These are phyloP conservation scores for Cryphonectria nitschkei DNA, from an alignment of 2,329 filamentous ascomycete genomes.

Conservation along the genomic window DNA sequence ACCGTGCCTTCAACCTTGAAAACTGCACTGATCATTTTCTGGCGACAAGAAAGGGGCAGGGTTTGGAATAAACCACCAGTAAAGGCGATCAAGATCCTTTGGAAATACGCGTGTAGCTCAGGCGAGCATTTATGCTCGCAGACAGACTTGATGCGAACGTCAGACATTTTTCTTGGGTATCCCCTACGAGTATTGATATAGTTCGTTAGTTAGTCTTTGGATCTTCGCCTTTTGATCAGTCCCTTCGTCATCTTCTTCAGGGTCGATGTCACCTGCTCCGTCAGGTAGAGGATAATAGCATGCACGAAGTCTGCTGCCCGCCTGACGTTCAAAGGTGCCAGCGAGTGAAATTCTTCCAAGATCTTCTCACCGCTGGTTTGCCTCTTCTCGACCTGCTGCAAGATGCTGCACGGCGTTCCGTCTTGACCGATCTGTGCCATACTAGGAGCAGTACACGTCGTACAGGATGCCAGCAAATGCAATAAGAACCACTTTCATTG, in stretches of 20 bases:
- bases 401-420: background rate
- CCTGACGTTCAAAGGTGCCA: background rate
- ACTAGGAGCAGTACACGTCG: background rate
- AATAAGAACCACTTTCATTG: background rate
- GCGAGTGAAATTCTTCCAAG: background rate
- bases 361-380: conserved; percentile 1
- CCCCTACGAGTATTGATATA: background rate
- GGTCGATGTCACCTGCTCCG: background rate
- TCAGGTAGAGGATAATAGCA: background rate
- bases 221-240: background rate
- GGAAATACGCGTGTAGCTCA: background rate
- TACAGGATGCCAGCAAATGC: background rate
- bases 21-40: background rate
- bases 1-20: background rate
- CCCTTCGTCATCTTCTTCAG: background rate
- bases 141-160: background rate
- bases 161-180: background rate
- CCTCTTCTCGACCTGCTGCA: background rate
- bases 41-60: background rate
- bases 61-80: too few species aligned
- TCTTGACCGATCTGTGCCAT: background rate
- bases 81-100: background rate
- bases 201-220: background rate
- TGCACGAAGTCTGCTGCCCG: background rate
- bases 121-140: background rate